Percentiles rank a stretch among this genome's conserved stretches.
These are phyloP conservation scores for Kluyveromyces aestuarii DNA, from an alignment of 805 yeast genomes.

Conservation along the genomic window DNA sequence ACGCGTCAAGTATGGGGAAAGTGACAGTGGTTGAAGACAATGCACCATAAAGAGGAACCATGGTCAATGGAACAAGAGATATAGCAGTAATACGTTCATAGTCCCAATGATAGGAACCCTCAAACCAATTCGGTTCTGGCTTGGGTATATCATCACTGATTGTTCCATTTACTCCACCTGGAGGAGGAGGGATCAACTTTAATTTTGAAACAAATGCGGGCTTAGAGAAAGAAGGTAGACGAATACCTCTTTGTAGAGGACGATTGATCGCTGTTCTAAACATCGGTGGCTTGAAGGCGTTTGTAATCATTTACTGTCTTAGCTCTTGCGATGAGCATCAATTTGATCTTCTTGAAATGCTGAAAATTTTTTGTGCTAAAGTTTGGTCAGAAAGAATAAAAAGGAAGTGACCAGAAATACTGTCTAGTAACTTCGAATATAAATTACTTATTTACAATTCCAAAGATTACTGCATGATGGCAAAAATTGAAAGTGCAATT, in stretches of 20 bases:
- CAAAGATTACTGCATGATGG: no score
- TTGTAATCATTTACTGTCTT: background rate
- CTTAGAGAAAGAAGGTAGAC: background rate
- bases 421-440: background rate
- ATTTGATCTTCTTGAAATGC: background rate
- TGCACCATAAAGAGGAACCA: constrained; percentile 39
- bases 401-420: background rate
- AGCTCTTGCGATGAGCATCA: background rate
- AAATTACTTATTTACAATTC: no score
- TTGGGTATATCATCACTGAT: constrained; percentile 64
- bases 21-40: constrained; percentile 34
- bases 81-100: constrained; percentile 53
- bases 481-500: no score
- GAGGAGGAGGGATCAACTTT: constrained; percentile 57
- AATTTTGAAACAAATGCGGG: constrained; percentile 11
- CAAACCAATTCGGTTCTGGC: constrained; percentile 44
- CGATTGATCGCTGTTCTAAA: constrained; percentile 3
- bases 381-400: background rate
- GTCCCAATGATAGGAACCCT: constrained; percentile 72
- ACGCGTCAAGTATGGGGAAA: constrained; percentile 45
- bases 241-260: constrained; percentile 1
- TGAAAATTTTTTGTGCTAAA: background rate
- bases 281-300: background rate
- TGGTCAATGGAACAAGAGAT: constrained; percentile 53
- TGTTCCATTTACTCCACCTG: constrained; percentile 62